Conservation (phyloP, 2,329 filamentous ascomycete species). For the Microcera coccophila region DNA sequence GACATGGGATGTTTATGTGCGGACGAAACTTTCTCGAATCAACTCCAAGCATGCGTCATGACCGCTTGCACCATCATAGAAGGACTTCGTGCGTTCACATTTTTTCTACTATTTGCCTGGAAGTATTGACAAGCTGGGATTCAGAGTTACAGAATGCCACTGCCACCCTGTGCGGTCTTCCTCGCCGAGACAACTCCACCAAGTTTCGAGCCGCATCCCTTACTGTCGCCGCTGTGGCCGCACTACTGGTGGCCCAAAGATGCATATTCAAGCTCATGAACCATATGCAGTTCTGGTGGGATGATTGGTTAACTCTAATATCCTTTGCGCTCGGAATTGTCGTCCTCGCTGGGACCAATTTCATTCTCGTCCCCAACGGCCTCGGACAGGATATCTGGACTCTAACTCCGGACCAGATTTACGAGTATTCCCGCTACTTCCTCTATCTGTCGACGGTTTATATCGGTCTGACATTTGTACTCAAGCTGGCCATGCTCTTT, state of each 20-base stretch:
- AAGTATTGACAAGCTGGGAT: too few relatives aligned
- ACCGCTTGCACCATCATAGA: too few relatives aligned
- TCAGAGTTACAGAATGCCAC: too few relatives aligned
- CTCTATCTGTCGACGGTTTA: constrained; percentile 37
- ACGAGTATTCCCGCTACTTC: constrained; percentile 27
- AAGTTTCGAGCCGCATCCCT: too few relatives aligned
- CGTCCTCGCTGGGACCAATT: constrained; percentile 20
- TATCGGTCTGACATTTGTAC: constrained; percentile 34
- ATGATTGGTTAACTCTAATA: constrained; percentile 28
- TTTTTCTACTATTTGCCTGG: too few relatives aligned
- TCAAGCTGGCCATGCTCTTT: constrained; percentile 40
- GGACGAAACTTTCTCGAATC: too few relatives aligned
- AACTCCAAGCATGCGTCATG: too few relatives aligned
- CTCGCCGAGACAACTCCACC: too few relatives aligned
- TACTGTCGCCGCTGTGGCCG: constrained; percentile 33
- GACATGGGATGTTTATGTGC: too few relatives aligned
- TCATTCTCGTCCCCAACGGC: constrained; percentile 23
- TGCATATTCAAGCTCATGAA: constrained; percentile 28
- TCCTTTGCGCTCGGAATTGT: constrained; percentile 20
- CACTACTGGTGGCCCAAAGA: constrained; percentile 33
- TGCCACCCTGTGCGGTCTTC: too few relatives aligned
- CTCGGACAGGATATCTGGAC: constrained; percentile 36
- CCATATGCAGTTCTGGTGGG: constrained; percentile 28
- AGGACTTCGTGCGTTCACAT: too few relatives aligned
- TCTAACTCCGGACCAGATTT: constrained; percentile 18